Base-by-base conservation (phyloP, 192 early-diverging fungal species). In the Gaertneriomyces semiglobifer region DNA sequence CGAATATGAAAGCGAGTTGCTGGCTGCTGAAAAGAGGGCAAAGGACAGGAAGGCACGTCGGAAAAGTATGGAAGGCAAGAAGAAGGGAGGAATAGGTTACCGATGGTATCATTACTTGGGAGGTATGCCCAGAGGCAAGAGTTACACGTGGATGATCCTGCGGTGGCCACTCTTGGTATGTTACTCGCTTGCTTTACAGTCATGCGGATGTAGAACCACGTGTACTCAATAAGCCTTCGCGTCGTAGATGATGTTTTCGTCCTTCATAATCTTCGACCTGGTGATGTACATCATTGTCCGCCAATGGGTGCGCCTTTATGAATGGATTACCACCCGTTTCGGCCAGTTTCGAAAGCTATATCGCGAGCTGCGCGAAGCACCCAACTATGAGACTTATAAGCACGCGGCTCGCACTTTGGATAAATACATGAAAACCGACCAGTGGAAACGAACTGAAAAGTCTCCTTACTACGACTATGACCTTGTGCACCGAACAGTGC, bases 401-500 rank as follows among this genome's bases (percentile, higher is more conserved):
- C 63, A 51, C 20, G 77, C 79, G 4, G 90, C 90, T 14, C 56
- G 78, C 7, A 63, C 61, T 40, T 65, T 92, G 9, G 90, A 92
- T 60, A 68, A 71, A 0, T 82, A 81, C 60, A 72, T 90, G 62
- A 71, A 78, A n/a, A 88, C 89, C 63, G 79, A 86, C 56, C 74
- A 80, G n/a, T 92, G 90, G 90, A 89, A 89, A 55, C 55, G 76
- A 18, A 74, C 79, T 9, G 74, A 75, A 3, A 77, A 76, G 38
- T 84, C 77, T 70, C 79, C 81, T 3, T 80, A 84, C 62, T 90
- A 89, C 54, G 87, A 89, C 66, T 84, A 82, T 62, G 65, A 74
- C 33, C 67, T 90, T 19, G 75, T 92, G 12, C 77, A 81, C n/a
- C 60, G 68, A 4, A 88, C 83, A 58, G 78, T 85, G 4, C 70